These are phyloP conservation scores for Stagonosporopsis chrysanthemi DNA, from an alignment of 2,329 filamentous ascomycete genomes.

Conservation along the genomic window DNA sequence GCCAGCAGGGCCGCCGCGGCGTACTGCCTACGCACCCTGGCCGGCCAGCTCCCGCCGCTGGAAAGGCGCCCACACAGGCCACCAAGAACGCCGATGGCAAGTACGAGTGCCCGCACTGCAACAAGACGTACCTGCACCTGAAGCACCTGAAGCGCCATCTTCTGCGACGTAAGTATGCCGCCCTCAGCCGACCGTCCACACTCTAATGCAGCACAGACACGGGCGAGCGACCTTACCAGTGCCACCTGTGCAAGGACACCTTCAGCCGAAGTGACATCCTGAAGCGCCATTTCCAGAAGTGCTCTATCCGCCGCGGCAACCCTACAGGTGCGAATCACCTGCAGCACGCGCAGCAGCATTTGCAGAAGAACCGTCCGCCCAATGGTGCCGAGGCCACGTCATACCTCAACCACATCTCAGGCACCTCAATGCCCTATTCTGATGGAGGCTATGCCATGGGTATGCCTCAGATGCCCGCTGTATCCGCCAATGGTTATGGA, in stretches of 20 bases:
- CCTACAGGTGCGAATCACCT: slow-evolving; percentile 93
- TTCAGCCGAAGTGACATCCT: slow-evolving; percentile 98
- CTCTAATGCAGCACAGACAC: slow-evolving; percentile 72
- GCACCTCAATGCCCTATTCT: slow-evolving; percentile 45
- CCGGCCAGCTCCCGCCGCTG: slow-evolving; percentile 77
- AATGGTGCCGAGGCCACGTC: slow-evolving; percentile 45
- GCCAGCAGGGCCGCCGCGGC: slow-evolving; percentile 89
- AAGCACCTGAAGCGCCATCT: slow-evolving; percentile 98
- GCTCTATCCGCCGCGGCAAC: slow-evolving; percentile 93
- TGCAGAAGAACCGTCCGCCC: slow-evolving; percentile 69
- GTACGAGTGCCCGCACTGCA: slow-evolving; percentile 97
- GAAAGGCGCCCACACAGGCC: slow-evolving; percentile 85
- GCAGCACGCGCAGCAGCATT: slow-evolving; percentile 88
- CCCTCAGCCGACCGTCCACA: slow-evolving; percentile 2
- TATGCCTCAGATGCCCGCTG: slow-evolving; percentile 45
- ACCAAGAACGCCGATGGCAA: slow-evolving; percentile 97
- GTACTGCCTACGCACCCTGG: slow-evolving; percentile 92
- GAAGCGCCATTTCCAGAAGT: slow-evolving; percentile 99
- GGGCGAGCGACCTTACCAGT: slow-evolving; percentile 97
- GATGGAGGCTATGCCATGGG: slow-evolving; percentile 45
- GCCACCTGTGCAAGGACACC: slow-evolving; percentile 95
- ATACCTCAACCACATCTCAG: slow-evolving; percentile 46
- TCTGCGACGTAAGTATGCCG: slow-evolving; percentile 80
- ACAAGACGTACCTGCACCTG: slow-evolving; percentile 95
- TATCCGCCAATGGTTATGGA: slow-evolving; percentile 45